Percentiles rank a stretch among this genome's conserved stretches.
Conservation (phyloP, 441 rosid genomes). For the Macaranga tanarius region DNA sequence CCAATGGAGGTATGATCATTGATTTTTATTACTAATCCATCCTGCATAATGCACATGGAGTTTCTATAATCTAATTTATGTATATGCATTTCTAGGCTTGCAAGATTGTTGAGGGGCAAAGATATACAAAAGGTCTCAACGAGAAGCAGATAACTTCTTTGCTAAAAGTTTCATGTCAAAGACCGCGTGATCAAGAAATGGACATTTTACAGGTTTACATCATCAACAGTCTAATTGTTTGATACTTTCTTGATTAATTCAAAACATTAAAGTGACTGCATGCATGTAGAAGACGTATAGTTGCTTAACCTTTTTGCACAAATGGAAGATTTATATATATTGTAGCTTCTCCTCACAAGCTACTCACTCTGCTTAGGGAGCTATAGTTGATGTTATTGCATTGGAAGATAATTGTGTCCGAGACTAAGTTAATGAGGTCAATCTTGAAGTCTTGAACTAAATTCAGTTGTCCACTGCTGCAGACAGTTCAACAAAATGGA, state of each 20-base stretch:
- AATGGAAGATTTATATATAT: too few species aligned
- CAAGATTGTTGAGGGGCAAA: constrained; percentile 53
- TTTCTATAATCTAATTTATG: constrained; percentile 6
- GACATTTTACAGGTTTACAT: constrained; percentile 41
- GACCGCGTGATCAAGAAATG: constrained; percentile 43
- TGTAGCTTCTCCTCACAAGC: neutral
- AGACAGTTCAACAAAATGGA: constrained; percentile 37
- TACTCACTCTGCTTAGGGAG: neutral
- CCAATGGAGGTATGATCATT: constrained; percentile 46
- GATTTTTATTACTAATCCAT: neutral
- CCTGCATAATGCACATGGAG: neutral
- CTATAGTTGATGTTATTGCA: neutral
- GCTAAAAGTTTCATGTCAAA: constrained; percentile 46
- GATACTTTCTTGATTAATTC: neutral
- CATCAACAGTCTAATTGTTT: neutral
- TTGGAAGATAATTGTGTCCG: neutral
- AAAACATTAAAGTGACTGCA: neutral
- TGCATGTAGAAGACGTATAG: neutral
- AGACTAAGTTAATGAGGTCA: neutral
- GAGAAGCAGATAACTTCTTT: constrained; percentile 52
- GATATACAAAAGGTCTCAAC: constrained; percentile 48
- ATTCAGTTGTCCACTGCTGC: constrained; percentile 1
- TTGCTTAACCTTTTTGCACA: neutral
- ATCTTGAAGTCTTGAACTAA: neutral
- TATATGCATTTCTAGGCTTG: constrained; percentile 33